Evolutionary conservation across 129 eudicot species (phyloP).

Genomic region (Flaveria bidentis): DNA sequence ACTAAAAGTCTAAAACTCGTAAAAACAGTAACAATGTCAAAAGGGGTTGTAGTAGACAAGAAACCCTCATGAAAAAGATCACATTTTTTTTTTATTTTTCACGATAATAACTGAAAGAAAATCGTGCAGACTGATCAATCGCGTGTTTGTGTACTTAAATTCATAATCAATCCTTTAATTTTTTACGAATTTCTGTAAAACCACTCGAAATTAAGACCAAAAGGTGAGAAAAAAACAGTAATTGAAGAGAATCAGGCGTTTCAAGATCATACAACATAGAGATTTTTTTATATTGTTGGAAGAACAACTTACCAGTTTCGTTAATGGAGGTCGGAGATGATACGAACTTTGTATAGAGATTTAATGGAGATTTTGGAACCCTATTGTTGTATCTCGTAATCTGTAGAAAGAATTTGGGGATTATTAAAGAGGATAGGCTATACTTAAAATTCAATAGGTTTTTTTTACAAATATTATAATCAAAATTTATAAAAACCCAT

Average conservation of each 20-base stretch:
- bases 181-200: background rate
- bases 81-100: background rate
- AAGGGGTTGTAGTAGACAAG: too few species aligned
- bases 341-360: background rate
- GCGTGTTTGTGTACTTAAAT: background rate
- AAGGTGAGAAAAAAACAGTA: background rate
- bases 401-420: background rate
- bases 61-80: too few species aligned
- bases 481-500: too few species aligned
- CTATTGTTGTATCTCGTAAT: background rate
- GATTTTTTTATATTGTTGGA: background rate
- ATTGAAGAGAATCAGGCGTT: background rate
- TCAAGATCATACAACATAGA: background rate
- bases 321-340: background rate
- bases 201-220: background rate
- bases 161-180: background rate
- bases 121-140: background rate
- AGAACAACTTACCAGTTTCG: slow-evolving; percentile 1
- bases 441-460: too few species aligned
- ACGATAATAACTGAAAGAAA: background rate
- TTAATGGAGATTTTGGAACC: background rate
- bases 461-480: too few species aligned
- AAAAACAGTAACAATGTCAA: background rate
- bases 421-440: too few species aligned
- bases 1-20: background rate